Evolutionary conservation across 2,329 filamentous ascomycete genomes (phyloP).

Genomic region (Colletotrichum sp.): DNA sequence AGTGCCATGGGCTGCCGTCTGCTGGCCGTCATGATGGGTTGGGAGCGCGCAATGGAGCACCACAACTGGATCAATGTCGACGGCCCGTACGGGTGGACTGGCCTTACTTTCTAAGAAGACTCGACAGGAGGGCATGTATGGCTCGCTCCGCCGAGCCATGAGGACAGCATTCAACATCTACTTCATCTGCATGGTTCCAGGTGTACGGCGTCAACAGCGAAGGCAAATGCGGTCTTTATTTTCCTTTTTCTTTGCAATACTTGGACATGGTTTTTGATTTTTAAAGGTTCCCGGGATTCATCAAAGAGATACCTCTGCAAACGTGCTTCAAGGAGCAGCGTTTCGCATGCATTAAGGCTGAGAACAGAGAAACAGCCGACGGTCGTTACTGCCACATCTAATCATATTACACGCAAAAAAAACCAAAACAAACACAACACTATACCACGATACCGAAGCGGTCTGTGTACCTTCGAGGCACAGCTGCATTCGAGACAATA

Average conservation of each 20-base stretch:
- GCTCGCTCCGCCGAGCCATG: slow-evolving; percentile 1
- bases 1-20: slow-evolving; percentile 76
- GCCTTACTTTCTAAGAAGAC: slow-evolving; percentile 30
- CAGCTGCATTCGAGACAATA: background rate
- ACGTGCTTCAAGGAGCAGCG: background rate
- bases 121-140: background rate
- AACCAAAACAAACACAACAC: background rate
- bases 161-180: background rate
- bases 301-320: slow-evolving; percentile 1
- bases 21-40: slow-evolving; percentile 86
- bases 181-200: slow-evolving; percentile 6
- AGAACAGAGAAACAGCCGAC: background rate
- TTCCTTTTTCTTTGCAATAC: background rate
- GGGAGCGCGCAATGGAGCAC: slow-evolving; percentile 68
- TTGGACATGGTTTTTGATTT: background rate
- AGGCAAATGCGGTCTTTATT: background rate
- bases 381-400: slow-evolving; percentile 5
- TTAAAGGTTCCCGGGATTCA: background rate
- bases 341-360: background rate
- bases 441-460: background rate
- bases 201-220: slow-evolving; percentile 14
- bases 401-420: background rate
- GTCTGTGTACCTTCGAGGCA: background rate
- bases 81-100: slow-evolving; percentile 68
- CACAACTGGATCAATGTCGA: slow-evolving; percentile 82